These are phyloP conservation scores for Rosellinia necatrix DNA, from an alignment of 2,329 filamentous ascomycete genomes.

Conservation along the genomic window DNA sequence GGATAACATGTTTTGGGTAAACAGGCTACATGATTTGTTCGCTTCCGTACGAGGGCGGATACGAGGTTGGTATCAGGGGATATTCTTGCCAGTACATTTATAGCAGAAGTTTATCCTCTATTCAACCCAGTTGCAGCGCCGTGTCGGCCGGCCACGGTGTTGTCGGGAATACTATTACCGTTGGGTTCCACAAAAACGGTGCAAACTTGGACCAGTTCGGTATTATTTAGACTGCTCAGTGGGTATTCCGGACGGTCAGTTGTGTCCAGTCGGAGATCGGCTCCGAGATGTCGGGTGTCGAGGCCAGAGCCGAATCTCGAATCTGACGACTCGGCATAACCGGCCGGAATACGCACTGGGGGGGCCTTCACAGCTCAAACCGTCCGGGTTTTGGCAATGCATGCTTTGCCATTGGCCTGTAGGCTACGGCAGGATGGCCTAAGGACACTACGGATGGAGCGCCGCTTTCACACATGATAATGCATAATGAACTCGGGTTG, in stretches of 20 bases:
- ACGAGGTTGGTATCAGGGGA: no score
- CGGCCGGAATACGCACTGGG: neutral
- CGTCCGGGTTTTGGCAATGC: no score
- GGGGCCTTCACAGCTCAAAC: constrained; percentile 1
- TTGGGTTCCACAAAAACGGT: neutral
- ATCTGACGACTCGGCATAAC: neutral
- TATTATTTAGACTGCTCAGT: neutral
- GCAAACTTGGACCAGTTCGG: neutral
- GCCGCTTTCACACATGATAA: neutral
- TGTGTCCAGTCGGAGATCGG: neutral
- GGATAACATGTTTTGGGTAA: no score
- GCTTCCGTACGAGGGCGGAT: no score
- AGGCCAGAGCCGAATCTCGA: neutral
- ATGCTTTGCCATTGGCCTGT: no score
- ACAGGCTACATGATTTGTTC: no score
- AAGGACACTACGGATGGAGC: no score
- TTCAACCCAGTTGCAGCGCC: no score
- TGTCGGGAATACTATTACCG: neutral
- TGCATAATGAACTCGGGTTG: neutral
- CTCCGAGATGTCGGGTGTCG: neutral
- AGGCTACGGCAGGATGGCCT: no score
- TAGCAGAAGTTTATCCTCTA: no score
- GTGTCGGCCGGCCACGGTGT: neutral
- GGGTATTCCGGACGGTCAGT: neutral
- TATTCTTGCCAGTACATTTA: no score